Evolutionary conservation across 1,284 basidiomycete genomes (phyloP), one percentile per base, ranked within the genome.

Genomic region (Lignosus rhinocerotis): DNA sequence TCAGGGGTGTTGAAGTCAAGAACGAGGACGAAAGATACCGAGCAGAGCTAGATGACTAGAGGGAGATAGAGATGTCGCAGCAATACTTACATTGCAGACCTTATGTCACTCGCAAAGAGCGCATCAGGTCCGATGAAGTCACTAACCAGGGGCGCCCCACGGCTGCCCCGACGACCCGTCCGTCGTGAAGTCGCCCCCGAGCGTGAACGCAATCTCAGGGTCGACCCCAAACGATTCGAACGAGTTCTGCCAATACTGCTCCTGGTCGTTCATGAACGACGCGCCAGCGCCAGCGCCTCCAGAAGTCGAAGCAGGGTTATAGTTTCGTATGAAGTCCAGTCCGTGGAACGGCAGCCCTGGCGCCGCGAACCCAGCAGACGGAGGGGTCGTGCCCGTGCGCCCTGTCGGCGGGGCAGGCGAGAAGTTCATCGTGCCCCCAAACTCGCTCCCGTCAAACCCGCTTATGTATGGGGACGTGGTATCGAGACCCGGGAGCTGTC

Each of bases 271-370:
- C 54, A 76, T 68, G 21, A 54, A 60, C 53, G 50, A 46, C 36
- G 55, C 38, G 11, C 54, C 54, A 17, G 54, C 45, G 19, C 59
- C 51, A 5, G 51, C 33, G 32, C 55, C 31, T 2, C 56, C 56
- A 25, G 25, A 25, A 4, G 25, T 25, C 21, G 55, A 48, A 12
- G 59, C 51, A 11, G 78, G 67, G 63, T 78, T 80, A 69, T 87
- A 90, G 66, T 89, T 92, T 62, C 87, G 83, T 65, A 92, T 86
- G 66, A 83, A 92, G 66, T 93, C 90, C 43, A 92, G 77, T 16
- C 89, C 90, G 42, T 84, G 81, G 77, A 92, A 92, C 0, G 90
- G 91, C 31, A 92, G 76, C 32, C 90, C 90, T 32, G 85, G 77
- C 6, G 83, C 82, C 60, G 83, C 78, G 69, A 91, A 91, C 3